Base-by-base conservation (phyloP, 805 yeast genomes). In the Schwanniomyces pseudopolymorphus region DNA sequence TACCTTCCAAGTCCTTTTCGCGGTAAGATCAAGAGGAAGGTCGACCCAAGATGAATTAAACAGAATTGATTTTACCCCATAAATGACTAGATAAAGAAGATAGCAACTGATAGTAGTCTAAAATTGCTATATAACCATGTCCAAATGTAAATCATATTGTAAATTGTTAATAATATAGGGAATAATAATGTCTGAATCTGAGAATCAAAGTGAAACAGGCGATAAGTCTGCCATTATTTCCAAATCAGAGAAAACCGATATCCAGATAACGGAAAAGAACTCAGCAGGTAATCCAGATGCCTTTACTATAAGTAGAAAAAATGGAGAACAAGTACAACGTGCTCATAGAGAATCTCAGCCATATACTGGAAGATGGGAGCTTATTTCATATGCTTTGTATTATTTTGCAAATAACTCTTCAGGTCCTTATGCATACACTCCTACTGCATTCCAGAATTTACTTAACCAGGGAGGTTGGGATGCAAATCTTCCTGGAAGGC, bases 391-490 rank as follows among this genome's bases (percentile, higher is more conserved):
- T 33, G 42, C 39, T 10, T 24, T 44, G 19, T 44, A 44, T 33
- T 44, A 44, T 31, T 44, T 44, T 44, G 47, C 47, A 4, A 44
- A 44, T 24, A 38, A 44, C 31, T 44, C 47, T 20, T 44, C 47
- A 3, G 47, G 42, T 7, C 47, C 47, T 2, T 44, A 39, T 24
- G 27, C 42, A 7, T 44, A 44, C 31, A 39, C 47, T 5, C 47
- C 47, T 3, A 44, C 47, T 7, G 42, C 42, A 8, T 44, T 44
- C 24, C 47, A 44, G 31, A 44, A 39, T 33, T 20, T 44, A 19
- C 39, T 44, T 8, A 44, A 44, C 31, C 47, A 44, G 31, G 43
- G 37, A n/a, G 43, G 43, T 6, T 40, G 37, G 43, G 43, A 40
- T 20, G 43, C 43, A n/a, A n/a, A 40, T 11, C 31, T 16, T 20